These are phyloP conservation scores for Aspergillus hiratsukae DNA, from an alignment of 2,329 filamentous ascomycete genomes.

Conservation along the genomic window DNA sequence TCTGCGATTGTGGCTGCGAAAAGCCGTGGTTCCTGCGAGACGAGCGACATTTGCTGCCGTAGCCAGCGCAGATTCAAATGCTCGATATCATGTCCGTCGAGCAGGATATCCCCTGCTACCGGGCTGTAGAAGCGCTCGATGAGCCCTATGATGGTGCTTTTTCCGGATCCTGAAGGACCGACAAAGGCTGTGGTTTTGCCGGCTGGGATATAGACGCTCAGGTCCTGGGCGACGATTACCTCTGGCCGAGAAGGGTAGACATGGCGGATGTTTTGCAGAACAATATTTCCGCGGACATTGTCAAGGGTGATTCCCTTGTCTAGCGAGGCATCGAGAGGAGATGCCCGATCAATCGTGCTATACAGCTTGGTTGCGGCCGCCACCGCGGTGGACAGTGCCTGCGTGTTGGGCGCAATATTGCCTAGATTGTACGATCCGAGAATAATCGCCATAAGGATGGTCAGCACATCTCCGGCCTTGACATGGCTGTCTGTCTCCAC, in stretches of 20 bases:
- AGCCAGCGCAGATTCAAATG: slow-evolving; percentile 62
- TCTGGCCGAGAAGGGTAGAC: slow-evolving; percentile 46
- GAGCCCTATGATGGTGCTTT: slow-evolving; percentile 45
- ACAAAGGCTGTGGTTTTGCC: slow-evolving; percentile 54
- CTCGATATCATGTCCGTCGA: slow-evolving; percentile 73
- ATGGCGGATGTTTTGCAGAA: slow-evolving; percentile 43
- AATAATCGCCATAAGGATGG: slow-evolving; percentile 28
- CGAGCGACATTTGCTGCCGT: slow-evolving; percentile 65
- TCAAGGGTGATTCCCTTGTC: slow-evolving; percentile 20
- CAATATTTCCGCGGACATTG: slow-evolving; percentile 28
- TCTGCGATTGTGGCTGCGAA: slow-evolving; percentile 78
- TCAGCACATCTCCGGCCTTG: slow-evolving; percentile 23
- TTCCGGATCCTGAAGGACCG: slow-evolving; percentile 48
- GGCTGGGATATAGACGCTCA: slow-evolving; percentile 42
- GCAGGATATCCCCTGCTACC: slow-evolving; percentile 42
- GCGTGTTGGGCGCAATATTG: slow-evolving; percentile 38
- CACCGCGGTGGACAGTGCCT: slow-evolving; percentile 41
- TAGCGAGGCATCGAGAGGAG: slow-evolving; percentile 35
- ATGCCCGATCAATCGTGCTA: slow-evolving; percentile 37
- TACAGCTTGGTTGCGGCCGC: slow-evolving; percentile 38
- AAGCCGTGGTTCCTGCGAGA: slow-evolving; percentile 79
- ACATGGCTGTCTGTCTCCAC: slow-evolving; percentile 15
- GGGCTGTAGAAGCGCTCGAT: slow-evolving; percentile 57
- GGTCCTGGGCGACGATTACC: slow-evolving; percentile 39
- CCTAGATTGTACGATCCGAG: slow-evolving; percentile 36